Evolutionary conservation across 306 rosid genomes (phyloP).

Genomic region (Quercus alba): DNA sequence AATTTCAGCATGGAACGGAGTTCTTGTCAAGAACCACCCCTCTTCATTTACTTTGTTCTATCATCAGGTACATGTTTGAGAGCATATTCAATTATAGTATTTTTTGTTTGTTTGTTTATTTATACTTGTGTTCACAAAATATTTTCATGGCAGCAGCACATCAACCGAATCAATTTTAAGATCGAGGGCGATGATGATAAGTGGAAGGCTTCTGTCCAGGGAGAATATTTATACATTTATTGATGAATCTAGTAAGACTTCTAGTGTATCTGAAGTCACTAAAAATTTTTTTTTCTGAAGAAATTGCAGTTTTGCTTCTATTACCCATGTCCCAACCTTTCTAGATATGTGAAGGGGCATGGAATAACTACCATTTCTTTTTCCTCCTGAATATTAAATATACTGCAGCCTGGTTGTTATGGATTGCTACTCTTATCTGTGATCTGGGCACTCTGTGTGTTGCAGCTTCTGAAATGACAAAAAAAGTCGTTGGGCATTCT

Average conservation of each 20-base stretch:
- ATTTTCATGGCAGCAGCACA: conserved; percentile 34
- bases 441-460: neutral
- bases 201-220: conserved; percentile 77
- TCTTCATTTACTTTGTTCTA: conserved; percentile 70
- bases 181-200: conserved; percentile 79
- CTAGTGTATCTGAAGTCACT: neutral
- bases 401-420: neutral
- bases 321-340: neutral
- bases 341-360: neutral
- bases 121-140: neutral
- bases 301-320: no score
- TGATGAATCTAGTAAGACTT: conserved; percentile 71
- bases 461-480: neutral
- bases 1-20: conserved; percentile 69
- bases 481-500: neutral
- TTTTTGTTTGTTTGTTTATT: neutral
- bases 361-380: neutral
- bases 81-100: neutral
- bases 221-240: conserved; percentile 44
- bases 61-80: conserved; percentile 53
- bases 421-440: neutral
- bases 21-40: conserved; percentile 65
- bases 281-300: neutral
- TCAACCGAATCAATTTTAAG: conserved; percentile 59
- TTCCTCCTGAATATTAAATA: neutral